Evolutionary conservation across 305 asterid species (phyloP), one percentile per base, ranked within the genome.

Genomic region (Plantago coronopus): DNA sequence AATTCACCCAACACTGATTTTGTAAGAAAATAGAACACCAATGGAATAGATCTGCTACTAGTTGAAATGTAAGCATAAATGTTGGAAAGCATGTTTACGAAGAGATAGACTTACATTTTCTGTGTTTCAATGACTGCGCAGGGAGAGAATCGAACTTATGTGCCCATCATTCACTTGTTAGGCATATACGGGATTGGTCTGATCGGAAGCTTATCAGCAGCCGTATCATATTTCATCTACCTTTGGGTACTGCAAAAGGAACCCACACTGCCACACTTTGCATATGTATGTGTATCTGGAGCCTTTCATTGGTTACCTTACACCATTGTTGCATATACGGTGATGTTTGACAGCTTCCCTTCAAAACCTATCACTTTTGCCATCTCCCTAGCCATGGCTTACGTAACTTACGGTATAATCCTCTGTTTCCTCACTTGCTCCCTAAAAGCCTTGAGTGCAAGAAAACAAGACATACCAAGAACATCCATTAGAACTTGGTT

Each of bases 261-360:
- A 27, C 80, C 72, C 29, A 67, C 69, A 46, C 43, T 68, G 45
- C 68, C 72, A 22, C 72, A 76, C 56, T 80, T 84, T 11, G 61
- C 78, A 3, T 74, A 77, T 42, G 37, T 79, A 19, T 79, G 85
- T 65, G 14, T 82, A 50, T 58, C 74, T 6, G 93, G 89, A 57
- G 81, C 86, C 51, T 82, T 73, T 48, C 93, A 84, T 43, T 84
- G 86, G 89, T 47, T 84, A 18, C 93, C 89, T n/a, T 74, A 77
- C 75, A 64, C 79, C 59, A 64, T 78, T 31, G 79, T 81, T 51
- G 80, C 83, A 15, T 81, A 72, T 57, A 57, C 76, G 12, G 70
- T 74, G 23, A 68, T 76, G 57, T 51, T 80, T 17, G 43, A 25
- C 47, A 22, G 44, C 21, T 31, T 54, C 60, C 68, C 81, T 47